Conservation (phyloP, 805 yeast genomes). For the Pichia paraexigua region DNA sequence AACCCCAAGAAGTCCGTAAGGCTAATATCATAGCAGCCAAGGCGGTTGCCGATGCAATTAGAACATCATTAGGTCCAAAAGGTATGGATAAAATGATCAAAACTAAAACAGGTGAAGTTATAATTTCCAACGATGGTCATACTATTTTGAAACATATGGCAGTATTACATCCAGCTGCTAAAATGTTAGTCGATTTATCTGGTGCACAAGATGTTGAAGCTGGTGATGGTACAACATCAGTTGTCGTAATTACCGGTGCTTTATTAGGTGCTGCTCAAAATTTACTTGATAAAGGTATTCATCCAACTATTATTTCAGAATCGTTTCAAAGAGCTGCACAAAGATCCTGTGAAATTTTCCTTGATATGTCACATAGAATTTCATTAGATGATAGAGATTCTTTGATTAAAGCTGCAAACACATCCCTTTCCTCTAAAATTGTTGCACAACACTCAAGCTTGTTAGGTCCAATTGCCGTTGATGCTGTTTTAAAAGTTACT, state of each 20-base stretch:
- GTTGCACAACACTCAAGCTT: slow-evolving; percentile 85
- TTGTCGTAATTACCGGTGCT: slow-evolving; percentile 92
- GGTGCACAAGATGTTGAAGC: slow-evolving; percentile 99
- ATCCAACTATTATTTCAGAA: slow-evolving; percentile 92
- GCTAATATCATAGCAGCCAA: slow-evolving; percentile 86
- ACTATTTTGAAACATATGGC: slow-evolving; percentile 97
- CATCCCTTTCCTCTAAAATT: slow-evolving; percentile 90
- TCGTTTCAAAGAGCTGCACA: slow-evolving; percentile 83
- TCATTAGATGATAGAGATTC: slow-evolving; percentile 76
- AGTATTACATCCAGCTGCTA: slow-evolving; percentile 96
- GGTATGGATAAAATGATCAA: slow-evolving; percentile 99
- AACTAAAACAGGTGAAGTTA: slow-evolving; percentile 84
- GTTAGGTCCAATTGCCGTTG: slow-evolving; percentile 91
- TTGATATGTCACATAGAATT: slow-evolving; percentile 79
- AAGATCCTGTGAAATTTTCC: slow-evolving; percentile 71
- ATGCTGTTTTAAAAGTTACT: slow-evolving; percentile 72
- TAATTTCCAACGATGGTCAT: slow-evolving; percentile 97
- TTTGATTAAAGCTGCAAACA: slow-evolving; percentile 83
- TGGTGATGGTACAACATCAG: slow-evolving; percentile 99
- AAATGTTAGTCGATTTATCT: slow-evolving; percentile 91
- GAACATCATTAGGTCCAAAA: slow-evolving; percentile 95
- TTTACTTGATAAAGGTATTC: slow-evolving; percentile 81
- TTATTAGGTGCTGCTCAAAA: slow-evolving; percentile 91
- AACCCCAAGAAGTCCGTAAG: slow-evolving; percentile 90
- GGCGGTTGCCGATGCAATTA: slow-evolving; percentile 91